A percentile compares a stretch with the other conserved stretches of the same genome.
phyloP scores from a whole-genome alignment of 2,329 filamentous ascomycete species.

The Purpureocillium takamizusanense region DNA sequence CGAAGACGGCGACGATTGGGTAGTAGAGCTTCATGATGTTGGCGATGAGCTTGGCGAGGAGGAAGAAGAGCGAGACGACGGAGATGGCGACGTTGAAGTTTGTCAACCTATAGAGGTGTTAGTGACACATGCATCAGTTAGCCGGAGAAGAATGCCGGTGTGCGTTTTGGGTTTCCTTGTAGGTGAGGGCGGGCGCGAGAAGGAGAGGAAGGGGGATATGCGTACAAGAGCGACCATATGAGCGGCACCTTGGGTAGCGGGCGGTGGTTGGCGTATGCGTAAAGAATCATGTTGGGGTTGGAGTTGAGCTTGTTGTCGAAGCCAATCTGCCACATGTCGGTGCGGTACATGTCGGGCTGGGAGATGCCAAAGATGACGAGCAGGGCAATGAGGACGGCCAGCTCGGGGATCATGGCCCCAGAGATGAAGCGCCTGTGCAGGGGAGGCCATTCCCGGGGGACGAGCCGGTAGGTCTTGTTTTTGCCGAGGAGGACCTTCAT shows the following conservation, averaged over 20 bases:
- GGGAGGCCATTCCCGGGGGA: constrained; percentile 51
- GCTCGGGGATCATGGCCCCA: constrained; percentile 57
- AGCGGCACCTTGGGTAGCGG: constrained; percentile 54
- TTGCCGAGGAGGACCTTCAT: constrained; percentile 14
- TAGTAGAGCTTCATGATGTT: constrained; percentile 64
- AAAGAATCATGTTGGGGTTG: constrained; percentile 58
- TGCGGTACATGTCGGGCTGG: constrained; percentile 64
- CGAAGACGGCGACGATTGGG: constrained; percentile 52
- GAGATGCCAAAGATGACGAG: constrained; percentile 66
- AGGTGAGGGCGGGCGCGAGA: neutral
- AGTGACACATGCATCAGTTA: neutral
- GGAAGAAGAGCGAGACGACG: constrained; percentile 66
- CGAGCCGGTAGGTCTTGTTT: constrained; percentile 36
- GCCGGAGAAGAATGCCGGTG: neutral
- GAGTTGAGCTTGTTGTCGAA: constrained; percentile 66
- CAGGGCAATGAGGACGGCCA: constrained; percentile 53
- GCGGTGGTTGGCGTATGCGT: constrained; percentile 63
- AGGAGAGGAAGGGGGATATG: constrained; percentile 11
- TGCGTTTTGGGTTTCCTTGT: too few relatives aligned
- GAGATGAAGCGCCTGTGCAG: constrained; percentile 42
- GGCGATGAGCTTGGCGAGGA: constrained; percentile 60
- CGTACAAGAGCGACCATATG: constrained; percentile 67
- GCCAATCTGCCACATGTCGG: constrained; percentile 65
- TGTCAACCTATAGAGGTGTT: constrained; percentile 46
- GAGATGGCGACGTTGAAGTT: constrained; percentile 70